Evolutionary conservation across 139 green algal genomes (phyloP).

Genomic region (Micractinium sp.): DNA sequence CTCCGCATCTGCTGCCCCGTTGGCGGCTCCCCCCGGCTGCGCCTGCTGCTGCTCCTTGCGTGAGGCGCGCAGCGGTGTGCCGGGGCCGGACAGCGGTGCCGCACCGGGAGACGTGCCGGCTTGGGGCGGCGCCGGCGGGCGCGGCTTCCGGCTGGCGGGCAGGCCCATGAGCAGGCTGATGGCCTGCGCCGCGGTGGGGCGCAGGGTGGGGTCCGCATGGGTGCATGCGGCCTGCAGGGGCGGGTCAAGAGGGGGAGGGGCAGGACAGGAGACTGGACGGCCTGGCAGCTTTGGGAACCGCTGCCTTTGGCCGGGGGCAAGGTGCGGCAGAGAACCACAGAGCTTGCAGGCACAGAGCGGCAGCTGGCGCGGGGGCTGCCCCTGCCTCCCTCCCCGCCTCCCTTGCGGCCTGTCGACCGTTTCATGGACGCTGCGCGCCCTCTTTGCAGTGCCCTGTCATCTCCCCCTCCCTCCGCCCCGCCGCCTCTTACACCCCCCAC

Average conservation of each 20-base stretch:
- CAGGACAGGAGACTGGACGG: background rate
- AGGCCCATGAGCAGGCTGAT: background rate
- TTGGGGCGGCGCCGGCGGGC: background rate
- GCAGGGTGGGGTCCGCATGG: background rate
- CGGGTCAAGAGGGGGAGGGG: background rate
- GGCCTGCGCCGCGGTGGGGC: background rate
- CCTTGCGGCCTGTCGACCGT: too few species aligned
- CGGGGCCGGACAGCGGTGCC: background rate
- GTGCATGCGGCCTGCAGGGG: background rate
- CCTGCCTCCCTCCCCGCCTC: background rate
- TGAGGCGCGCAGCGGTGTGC: background rate
- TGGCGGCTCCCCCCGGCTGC: background rate
- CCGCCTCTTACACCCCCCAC: background rate
- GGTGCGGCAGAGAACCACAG: background rate
- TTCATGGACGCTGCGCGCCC: too few species aligned
- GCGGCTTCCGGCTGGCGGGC: background rate
- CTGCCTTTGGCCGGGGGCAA: too few species aligned
- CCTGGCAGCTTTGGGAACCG: background rate
- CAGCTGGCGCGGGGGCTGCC: too few species aligned
- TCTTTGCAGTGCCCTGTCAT: too few species aligned
- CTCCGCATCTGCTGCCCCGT: background rate
- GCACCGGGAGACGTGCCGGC: background rate
- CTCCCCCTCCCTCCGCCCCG: background rate
- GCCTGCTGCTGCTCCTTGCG: background rate
- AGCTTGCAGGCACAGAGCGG: background rate